Evolutionary conservation across 768 basidiomycete species (phyloP), one percentile per base, ranked within the genome.

Genomic region (Lentinula sp.): DNA sequence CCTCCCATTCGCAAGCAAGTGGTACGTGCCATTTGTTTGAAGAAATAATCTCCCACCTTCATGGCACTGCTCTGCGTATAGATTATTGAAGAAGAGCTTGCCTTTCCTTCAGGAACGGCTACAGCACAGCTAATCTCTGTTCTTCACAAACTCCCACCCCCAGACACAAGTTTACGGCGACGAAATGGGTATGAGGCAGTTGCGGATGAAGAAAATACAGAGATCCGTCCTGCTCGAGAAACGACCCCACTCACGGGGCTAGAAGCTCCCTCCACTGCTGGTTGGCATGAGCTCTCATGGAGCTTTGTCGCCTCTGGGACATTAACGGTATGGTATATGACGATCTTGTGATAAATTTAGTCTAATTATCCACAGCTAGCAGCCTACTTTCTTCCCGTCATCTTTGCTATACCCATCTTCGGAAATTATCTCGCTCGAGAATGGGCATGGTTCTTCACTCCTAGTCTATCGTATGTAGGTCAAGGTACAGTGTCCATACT

Each of bases 1-100:
- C 93, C 95, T 15, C 96, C 95, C 6, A 82, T 98, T 32, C 85
- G 96, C 51, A 91, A 92, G 69, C 95, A 97, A 85, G 94, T 96
- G 68, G 93, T 94, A 64, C 34, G 88, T 78, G 34, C 49, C 23
- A 21, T 53, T 35, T 28, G 31, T 50, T 18, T 49, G 45, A 9
- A 49, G 57, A 39, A 28, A 50, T 53, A 11, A 7, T 21, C 8
- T 59, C 60, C 64, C 21, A 18, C 13, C 35, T 31, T 13, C 35
- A 34, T 28, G n/a, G 5, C 58, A 23, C n/a, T 11, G 1, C 13
- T 9, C 28, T 32, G 28, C 11, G 18, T 52, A 13, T 64, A 94
- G 91, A 94, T 98, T 61, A 85, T 98, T 45, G 89, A 95, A 70
- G 96, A 98, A 72, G 87, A 96, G 71, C 85, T 98, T 3, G 80